Base-by-base conservation (phyloP, 2,329 filamentous ascomycete species). In the Botrytis cinerea region DNA sequence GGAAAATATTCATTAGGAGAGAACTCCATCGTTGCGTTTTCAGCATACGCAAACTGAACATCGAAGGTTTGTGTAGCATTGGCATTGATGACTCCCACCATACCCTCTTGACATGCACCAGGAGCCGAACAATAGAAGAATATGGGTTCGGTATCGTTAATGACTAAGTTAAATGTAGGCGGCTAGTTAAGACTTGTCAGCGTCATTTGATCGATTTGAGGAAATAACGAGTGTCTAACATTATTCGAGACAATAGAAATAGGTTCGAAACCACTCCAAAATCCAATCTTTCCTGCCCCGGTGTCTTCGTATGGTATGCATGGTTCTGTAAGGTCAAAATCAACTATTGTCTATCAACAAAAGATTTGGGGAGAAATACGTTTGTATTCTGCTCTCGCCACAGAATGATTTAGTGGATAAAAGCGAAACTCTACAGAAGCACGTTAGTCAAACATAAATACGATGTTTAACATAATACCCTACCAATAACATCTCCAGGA, bases 11-110 rank as follows among this genome's bases (percentile, higher is more conserved):
- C 84, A 40, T 88, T 87, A 0, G 90, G 90, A 14, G 85, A 83
- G 16, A 91, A 82, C 78, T 88, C 86, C 73, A 84, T 85, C 20
- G 85, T 86, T 6, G 86, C 83, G 63, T 84, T 83, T 35, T 84
- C 78, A 4, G 87, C 86, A 45, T 81, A 84, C 35, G 83, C 77
- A 38, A 85, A 82, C 79, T 90, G 88, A 10, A 81, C 77, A 12
- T 84, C 82, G 59, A 87, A 83, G 0, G 85, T 86, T 72, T 84
- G 82, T 0, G 84, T 87, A 9, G 80, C 71, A 76, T 88, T 90
- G 10, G 90, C 87, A 78, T 95, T 95, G 77, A 95, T 91, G 1
- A 88, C 91, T 4, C 92, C 92, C 25, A 95, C 87, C 92, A 95
- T 95, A 35, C 88, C 86, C 61, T 91, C 86, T 4, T 85, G 84